Evolutionary conservation across 208 protist genomes (phyloP).

Genomic region (Trypanosoma mega): DNA sequence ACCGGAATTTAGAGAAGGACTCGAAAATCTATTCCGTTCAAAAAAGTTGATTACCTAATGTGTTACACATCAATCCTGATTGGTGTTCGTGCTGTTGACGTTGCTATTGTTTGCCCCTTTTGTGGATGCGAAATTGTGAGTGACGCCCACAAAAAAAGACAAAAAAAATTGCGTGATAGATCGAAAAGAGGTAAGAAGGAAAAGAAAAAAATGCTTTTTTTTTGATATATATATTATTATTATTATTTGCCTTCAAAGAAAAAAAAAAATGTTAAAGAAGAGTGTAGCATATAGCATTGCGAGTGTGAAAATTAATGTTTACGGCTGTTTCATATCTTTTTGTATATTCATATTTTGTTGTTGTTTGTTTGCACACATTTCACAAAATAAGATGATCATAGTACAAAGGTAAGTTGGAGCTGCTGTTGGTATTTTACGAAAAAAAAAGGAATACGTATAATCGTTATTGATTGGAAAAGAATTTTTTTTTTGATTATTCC

Average conservation of each 20-base stretch:
- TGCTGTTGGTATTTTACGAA: too few species aligned
- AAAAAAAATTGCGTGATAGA: too few species aligned
- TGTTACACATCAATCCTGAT: neutral
- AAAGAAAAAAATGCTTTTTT: neutral
- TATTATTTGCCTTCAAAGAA: neutral
- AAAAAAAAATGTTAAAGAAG: neutral
- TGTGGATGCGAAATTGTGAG: too few species aligned
- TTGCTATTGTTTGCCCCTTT: neutral
- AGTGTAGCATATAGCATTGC: too few species aligned
- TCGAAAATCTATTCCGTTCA: conserved; percentile 53
- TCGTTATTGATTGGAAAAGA: too few species aligned
- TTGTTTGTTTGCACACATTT: too few species aligned
- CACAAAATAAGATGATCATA: too few species aligned
- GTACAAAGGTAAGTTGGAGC: too few species aligned
- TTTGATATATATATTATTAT: neutral
- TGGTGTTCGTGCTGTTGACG: neutral
- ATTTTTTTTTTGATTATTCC: too few species aligned
- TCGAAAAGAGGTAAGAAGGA: neutral
- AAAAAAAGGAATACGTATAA: too few species aligned
- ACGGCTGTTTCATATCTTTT: neutral
- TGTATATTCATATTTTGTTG: neutral
- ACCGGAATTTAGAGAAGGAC: conserved; percentile 53
- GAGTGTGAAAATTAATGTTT: conserved; percentile 10
- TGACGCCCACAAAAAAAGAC: too few species aligned
- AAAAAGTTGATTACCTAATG: conserved; percentile 43